Base-by-base conservation (phyloP, 176 grass and related monocot genomes). In the Tuctoria greenei region DNA sequence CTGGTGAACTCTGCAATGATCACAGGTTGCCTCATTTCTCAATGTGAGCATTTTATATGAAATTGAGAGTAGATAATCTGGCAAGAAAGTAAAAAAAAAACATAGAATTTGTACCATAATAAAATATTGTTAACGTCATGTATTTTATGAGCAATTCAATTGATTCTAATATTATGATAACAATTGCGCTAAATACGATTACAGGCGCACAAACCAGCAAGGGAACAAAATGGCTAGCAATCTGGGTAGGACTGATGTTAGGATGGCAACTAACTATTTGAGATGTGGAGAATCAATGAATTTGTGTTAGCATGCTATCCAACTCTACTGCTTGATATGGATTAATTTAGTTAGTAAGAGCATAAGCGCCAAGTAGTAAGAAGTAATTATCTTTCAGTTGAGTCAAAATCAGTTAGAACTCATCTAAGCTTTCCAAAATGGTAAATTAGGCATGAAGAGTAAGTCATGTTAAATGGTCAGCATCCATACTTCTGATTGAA, bases 401-500 rank as follows among this genome's bases (percentile, higher is more conserved):
- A 83, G 79, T 83, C 82, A 77, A 79, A 68, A 85, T 61, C 75
- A 81, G 90, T 91, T 91, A 93, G 93, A 69, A 67, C 75, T 90
- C 42, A 57, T 75, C 75, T 82, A 88, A 74, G 65, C 70, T 85
- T 70, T 66, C 55, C 60, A 64, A 75, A 83, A 85, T 81, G 78
- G 89, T 88, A 93, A 79, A 89, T 88, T 91, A 89, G 79, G 54
- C 82, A 88, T 85, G 82, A 93, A 91, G 77, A 89, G 78, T 77
- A 83, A 91, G 83, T 91, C 69, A 91, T 86, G 94, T 97, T 89
- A 97, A 88, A 93, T 91, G 74, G 90, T 93, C 85, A 97, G 88
- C 91, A 93, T 86, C 81, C 94, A 87, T 97, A 97, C 94, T 91
- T 97, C 90, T 86, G 93, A 79, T 93, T 89, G 93, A 86, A 97